Percentiles rank a stretch among this genome's conserved stretches.
phyloP scores from a whole-genome alignment of 2,329 filamentous ascomycete genomes.

The Akanthomyces dipterigenus region DNA sequence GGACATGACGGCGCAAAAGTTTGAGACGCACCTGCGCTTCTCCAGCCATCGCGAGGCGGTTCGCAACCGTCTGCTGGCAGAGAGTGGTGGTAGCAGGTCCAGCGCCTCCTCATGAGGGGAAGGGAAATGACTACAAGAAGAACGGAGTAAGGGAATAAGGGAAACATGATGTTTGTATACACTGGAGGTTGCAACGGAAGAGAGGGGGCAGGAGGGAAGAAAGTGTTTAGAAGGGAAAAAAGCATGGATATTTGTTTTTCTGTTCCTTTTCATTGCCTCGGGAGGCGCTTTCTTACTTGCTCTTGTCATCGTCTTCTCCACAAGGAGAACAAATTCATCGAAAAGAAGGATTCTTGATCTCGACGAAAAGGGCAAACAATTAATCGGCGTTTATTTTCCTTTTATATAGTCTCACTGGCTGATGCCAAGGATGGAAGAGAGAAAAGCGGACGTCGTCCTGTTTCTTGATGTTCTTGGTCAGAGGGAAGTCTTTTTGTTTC shows the following conservation, averaged over 20 bases:
- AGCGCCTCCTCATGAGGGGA: not conserved
- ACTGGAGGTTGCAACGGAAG: not conserved
- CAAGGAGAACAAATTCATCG: not conserved
- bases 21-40: conserved; percentile 88
- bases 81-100: conserved; percentile 13
- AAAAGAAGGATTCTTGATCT: not conserved
- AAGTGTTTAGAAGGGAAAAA: not conserved
- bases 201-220: not conserved
- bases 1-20: conserved; percentile 78
- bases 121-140: not conserved
- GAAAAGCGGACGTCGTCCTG: not conserved
- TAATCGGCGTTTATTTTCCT: not conserved
- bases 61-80: conserved; percentile 23
- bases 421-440: not conserved
- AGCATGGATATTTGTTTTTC: conserved; percentile 4
- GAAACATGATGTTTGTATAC: not conserved
- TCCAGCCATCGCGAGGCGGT: conserved; percentile 70
- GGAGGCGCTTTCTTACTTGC: no score
- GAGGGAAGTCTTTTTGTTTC: not conserved
- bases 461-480: not conserved
- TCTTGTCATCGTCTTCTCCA: not conserved
- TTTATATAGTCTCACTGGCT: not conserved
- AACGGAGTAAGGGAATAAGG: not conserved
- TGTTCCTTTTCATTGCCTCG: not conserved
- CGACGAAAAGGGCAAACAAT: not conserved